Percentiles rank a stretch among this genome's conserved stretches.
Conservation (phyloP, 768 basidiomycete species). For the Xerocomus spinulosus region DNA sequence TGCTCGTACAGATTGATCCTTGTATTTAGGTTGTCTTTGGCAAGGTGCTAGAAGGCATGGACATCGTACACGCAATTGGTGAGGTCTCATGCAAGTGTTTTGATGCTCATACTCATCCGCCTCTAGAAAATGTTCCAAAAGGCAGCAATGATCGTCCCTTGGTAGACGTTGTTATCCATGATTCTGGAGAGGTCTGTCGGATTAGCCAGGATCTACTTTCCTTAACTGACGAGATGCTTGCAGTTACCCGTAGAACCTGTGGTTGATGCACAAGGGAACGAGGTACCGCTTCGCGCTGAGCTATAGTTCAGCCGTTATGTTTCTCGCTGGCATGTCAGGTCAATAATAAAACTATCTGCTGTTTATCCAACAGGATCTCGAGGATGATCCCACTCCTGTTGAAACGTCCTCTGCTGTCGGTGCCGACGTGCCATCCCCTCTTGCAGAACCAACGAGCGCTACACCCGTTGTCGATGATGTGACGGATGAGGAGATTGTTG, state of each 20-base stretch:
- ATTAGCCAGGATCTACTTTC: conserved; percentile 9
- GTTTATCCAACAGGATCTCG: conserved; percentile 44
- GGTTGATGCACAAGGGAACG: conserved; percentile 62
- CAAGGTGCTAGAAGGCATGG: conserved; percentile 88
- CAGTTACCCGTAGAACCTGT: conserved; percentile 53
- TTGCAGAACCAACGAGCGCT: conserved; percentile 1
- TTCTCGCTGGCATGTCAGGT: conserved; percentile 35
- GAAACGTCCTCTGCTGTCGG: conserved; percentile 10
- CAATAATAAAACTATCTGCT: conserved; percentile 49
- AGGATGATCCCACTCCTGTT: conserved; percentile 16
- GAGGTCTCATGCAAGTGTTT: conserved; percentile 15
- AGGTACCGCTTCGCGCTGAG: conserved; percentile 95
- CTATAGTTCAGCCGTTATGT: conserved; percentile 56
- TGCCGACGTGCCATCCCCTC: conserved; percentile 14
- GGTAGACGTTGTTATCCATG: conserved; percentile 74
- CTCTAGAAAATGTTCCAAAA: conserved; percentile 70
- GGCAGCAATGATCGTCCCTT: conserved; percentile 65
- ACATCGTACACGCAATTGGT: conserved; percentile 77
- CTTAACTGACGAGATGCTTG: conserved; percentile 3
- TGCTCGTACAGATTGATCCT: not conserved
- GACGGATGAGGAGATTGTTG: conserved; percentile 1
- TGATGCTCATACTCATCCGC: conserved; percentile 8
- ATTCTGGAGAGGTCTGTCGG: conserved; percentile 77
- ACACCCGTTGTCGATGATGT: not conserved
- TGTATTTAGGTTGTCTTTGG: conserved; percentile 81